Evolutionary conservation across 208 protist species (phyloP).

Genomic region (Wallacemonas sp.): DNA sequence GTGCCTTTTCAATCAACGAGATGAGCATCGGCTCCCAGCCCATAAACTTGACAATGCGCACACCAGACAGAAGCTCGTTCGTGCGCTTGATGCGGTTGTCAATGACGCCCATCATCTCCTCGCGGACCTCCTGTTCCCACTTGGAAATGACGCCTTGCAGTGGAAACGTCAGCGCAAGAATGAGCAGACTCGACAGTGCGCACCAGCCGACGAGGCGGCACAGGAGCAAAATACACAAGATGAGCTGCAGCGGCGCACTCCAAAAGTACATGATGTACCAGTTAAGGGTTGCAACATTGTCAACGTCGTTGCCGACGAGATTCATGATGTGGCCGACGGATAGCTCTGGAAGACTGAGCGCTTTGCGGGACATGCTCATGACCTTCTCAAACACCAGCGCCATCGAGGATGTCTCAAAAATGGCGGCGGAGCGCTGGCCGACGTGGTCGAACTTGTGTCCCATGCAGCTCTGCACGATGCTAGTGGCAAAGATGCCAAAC

Average conservation of each 20-base stretch:
- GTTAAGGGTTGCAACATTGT: slow-evolving; percentile 59
- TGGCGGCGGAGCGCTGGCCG: slow-evolving; percentile 40
- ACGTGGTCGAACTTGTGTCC: slow-evolving; percentile 72
- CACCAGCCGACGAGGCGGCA: slow-evolving; percentile 53
- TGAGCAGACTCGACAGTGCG: slow-evolving; percentile 53
- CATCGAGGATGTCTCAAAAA: slow-evolving; percentile 65
- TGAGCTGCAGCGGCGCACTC: slow-evolving; percentile 66
- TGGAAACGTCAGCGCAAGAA: slow-evolving; percentile 68
- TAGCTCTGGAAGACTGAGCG: slow-evolving; percentile 53
- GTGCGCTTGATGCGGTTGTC: slow-evolving; percentile 85
- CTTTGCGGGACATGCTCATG: slow-evolving; percentile 40
- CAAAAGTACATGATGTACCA: slow-evolving; percentile 81
- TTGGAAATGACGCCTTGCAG: slow-evolving; percentile 50
- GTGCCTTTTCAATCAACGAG: slow-evolving; percentile 35
- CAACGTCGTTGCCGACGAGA: slow-evolving; percentile 65
- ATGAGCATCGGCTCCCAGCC: slow-evolving; percentile 82
- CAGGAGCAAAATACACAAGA: slow-evolving; percentile 44
- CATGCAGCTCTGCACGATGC: slow-evolving; percentile 32
- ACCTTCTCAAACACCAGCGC: slow-evolving; percentile 78
- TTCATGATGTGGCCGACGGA: slow-evolving; percentile 83
- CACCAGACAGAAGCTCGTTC: slow-evolving; percentile 89
- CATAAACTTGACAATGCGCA: slow-evolving; percentile 93
- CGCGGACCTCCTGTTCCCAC: slow-evolving; percentile 32
- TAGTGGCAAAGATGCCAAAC: slow-evolving; percentile 35
- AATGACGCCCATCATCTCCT: slow-evolving; percentile 41